Conservation (phyloP, 2,329 filamentous ascomycete species). For the Raffaelea deltoideospora region DNA sequence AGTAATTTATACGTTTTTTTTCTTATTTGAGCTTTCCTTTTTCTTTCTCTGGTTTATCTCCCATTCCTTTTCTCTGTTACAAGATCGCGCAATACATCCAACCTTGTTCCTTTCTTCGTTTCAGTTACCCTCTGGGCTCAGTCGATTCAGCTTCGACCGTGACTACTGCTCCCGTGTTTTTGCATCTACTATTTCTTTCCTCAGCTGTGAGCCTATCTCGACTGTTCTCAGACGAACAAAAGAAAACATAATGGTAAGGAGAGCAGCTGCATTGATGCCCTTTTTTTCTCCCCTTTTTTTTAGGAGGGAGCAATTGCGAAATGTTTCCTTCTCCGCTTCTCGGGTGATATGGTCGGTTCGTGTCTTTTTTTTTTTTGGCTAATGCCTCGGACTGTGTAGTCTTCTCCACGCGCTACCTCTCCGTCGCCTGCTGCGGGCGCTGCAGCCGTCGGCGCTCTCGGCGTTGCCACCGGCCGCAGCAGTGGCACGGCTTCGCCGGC, state of each 20-base stretch:
- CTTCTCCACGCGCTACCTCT: conserved; percentile 45
- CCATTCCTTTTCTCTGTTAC: not conserved
- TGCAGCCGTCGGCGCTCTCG: conserved; percentile 40
- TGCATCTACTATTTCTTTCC: too few relatives aligned
- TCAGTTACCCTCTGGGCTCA: not conserved
- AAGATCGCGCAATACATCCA: not conserved
- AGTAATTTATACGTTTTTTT: not conserved
- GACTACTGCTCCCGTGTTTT: too few relatives aligned
- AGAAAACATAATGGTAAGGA: too few relatives aligned
- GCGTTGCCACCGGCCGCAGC: conserved; percentile 57
- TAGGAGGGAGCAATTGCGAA: too few relatives aligned
- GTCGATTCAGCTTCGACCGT: not conserved
- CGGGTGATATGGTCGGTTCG: too few relatives aligned
- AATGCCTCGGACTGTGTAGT: conserved; percentile 20
- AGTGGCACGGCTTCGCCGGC: conserved; percentile 70
- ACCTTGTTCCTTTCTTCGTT: not conserved
- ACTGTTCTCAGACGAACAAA: too few relatives aligned
- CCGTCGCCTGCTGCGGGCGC: conserved; percentile 32
- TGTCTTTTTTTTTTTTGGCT: not conserved
- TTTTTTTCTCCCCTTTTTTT: not conserved
- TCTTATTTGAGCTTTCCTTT: not conserved
- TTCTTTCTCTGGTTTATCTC: not conserved
- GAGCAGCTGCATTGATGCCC: not conserved
- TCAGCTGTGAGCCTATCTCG: too few relatives aligned
- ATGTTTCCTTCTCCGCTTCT: too few relatives aligned